Evolutionary conservation across 2,329 filamentous ascomycete genomes (phyloP), one percentile per base, ranked within the genome.

Genomic region (Beauveria caledonica): DNA sequence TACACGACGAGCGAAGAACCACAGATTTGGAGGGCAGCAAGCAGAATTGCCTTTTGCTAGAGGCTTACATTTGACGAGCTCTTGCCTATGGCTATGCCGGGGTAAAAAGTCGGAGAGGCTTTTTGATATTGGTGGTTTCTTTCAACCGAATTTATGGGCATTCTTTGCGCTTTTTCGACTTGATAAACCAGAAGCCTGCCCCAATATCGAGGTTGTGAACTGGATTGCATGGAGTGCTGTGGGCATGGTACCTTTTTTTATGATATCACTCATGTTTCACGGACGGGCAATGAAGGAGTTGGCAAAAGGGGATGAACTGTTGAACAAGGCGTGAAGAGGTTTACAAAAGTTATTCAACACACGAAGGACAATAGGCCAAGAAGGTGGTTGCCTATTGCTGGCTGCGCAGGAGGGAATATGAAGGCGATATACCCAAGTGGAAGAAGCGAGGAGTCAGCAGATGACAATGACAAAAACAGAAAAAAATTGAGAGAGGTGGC

Each of bases 181-280:
- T 58, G 44, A 46, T n/a, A n/a, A n/a, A n/a, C n/a, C n/a, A n/a
- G n/a, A n/a, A n/a, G n/a, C n/a, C n/a, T n/a, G n/a, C n/a, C n/a
- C n/a, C n/a, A n/a, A n/a, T n/a, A n/a, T 65, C 62, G 63, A 65
- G 66, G 67, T 63, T 63, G 63, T 64, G 66, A 65, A 65, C 63
- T 64, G 64, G 58, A 17, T 49, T 23, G 58, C 42, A 40, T 42
- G 65, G 57, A 64, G 54, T 60, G 57, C 50, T 58, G 70, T 64
- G 64, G 66, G 66, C 66, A 72, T 69, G 70, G 73, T 73, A 73
- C 71, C 68, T 68, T 65, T 63, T 69, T 64, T 71, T 62, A 72
- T 66, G 70, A 71, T 65, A 68, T 66, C 65, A 67, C 66, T 54
- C 68, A 69, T 67, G 68, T 70, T 70, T 69, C 66, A 73, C 65